phyloP scores from a whole-genome alignment of 495 filamentous ascomycete species.

The Astrothelium subdiscretum region DNA sequence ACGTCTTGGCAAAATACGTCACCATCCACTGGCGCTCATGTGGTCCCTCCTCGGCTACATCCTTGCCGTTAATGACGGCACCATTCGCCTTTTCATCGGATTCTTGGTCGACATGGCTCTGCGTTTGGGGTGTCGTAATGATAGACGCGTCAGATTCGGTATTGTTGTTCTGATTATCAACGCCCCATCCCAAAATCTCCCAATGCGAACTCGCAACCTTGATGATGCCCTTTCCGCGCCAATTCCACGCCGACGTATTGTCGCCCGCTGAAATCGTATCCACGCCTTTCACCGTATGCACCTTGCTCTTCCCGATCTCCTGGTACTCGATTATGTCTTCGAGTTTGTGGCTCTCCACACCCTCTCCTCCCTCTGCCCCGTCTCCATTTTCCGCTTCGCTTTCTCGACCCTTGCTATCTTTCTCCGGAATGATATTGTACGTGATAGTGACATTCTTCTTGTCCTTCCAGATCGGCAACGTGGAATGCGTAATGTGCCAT shows the following conservation, averaged over 20 bases:
- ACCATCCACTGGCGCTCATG: conserved; percentile 45
- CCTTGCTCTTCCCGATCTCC: conserved; percentile 29
- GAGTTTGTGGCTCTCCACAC: conserved; percentile 20
- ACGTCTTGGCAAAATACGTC: conserved; percentile 62
- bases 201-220: conserved; percentile 54
- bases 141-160: too few relatives aligned
- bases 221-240: conserved; percentile 61
- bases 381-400: background rate
- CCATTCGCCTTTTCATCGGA: conserved; percentile 18
- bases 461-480: conserved; percentile 61
- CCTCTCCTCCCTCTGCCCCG: background rate
- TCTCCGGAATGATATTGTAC: conserved; percentile 35
- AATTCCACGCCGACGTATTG: conserved; percentile 45
- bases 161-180: too few relatives aligned
- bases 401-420: conserved; percentile 19
- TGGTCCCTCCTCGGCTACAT: background rate
- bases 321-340: conserved; percentile 63
- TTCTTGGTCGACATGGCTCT: too few relatives aligned
- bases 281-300: conserved; percentile 50
- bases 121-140: background rate
- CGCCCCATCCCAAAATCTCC: conserved; percentile 66
- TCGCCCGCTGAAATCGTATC: conserved; percentile 42
- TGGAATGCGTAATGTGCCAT: conserved; percentile 68
- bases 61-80: conserved; percentile 14
- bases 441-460: conserved; percentile 65